phyloP scores from a whole-genome alignment of 2,329 filamentous ascomycete genomes.

The Ramichloridium luteum region DNA sequence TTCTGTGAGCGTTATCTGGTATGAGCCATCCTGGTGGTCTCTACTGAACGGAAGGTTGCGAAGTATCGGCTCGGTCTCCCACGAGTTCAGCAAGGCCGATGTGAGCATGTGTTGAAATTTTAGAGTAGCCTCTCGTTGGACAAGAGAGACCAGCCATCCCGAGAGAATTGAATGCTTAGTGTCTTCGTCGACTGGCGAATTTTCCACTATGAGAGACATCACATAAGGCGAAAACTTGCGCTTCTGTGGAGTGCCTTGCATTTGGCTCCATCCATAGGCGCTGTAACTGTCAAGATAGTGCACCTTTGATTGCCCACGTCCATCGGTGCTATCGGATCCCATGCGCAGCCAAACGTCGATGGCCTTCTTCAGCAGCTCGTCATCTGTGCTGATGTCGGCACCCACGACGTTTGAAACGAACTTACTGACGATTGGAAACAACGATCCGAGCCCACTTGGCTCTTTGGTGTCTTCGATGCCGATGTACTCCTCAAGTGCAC shows the following conservation, averaged over 20 bases:
- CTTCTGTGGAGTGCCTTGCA: constrained; percentile 34
- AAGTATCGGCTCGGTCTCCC: constrained; percentile 36
- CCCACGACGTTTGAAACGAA: constrained; percentile 51
- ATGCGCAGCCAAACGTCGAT: constrained; percentile 45
- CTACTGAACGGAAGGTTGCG: constrained; percentile 45
- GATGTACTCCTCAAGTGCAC: constrained; percentile 37
- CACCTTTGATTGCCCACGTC: constrained; percentile 28
- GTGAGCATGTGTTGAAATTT: constrained; percentile 50
- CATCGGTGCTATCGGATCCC: constrained; percentile 36
- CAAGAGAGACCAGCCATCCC: constrained; percentile 43
- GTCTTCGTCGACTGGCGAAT: constrained; percentile 31
- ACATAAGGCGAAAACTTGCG: constrained; percentile 35
- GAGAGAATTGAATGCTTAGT: constrained; percentile 39
- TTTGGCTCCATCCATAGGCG: constrained; percentile 37
- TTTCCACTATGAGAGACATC: constrained; percentile 29
- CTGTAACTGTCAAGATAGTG: constrained; percentile 45
- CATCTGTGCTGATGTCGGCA: constrained; percentile 43
- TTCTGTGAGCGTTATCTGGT: constrained; percentile 40
- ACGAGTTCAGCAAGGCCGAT: constrained; percentile 39
- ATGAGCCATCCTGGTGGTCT: constrained; percentile 26
- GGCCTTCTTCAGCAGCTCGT: constrained; percentile 39
- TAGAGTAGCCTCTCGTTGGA: constrained; percentile 47
- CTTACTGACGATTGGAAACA: constrained; percentile 29
- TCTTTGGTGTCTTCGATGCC: constrained; percentile 2
- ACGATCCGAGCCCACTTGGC: neutral